These are phyloP conservation scores for Lentinus tigrinus DNA, from an alignment of 768 basidiomycete species.

Conservation along the genomic window DNA sequence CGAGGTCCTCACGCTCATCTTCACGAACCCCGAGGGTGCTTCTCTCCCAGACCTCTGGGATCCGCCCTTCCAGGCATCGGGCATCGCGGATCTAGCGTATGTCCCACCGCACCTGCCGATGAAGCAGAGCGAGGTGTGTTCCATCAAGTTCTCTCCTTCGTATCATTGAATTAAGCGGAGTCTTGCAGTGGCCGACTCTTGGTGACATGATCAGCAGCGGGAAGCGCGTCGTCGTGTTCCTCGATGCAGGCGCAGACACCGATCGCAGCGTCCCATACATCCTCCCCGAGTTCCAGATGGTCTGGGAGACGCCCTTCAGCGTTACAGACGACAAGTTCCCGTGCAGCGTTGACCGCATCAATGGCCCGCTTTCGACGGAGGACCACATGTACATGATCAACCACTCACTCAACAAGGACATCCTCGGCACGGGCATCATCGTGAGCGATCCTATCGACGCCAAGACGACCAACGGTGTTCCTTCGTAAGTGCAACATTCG, in stretches of 20 bases:
- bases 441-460: slow-evolving; percentile 29
- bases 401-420: slow-evolving; percentile 51
- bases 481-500: no score
- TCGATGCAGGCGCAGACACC: slow-evolving; percentile 47
- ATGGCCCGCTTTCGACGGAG: slow-evolving; percentile 43
- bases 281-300: slow-evolving; percentile 57
- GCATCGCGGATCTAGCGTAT: slow-evolving; percentile 42
- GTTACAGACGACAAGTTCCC: slow-evolving; percentile 50
- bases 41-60: slow-evolving; percentile 49
- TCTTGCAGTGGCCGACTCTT: slow-evolving; percentile 58
- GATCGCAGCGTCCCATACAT: slow-evolving; percentile 44
- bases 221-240: slow-evolving; percentile 60
- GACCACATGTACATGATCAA: slow-evolving; percentile 63
- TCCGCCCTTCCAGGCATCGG: slow-evolving; percentile 50
- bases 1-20: slow-evolving; percentile 63
- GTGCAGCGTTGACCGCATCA: slow-evolving; percentile 51
- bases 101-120: slow-evolving; percentile 41
- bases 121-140: slow-evolving; percentile 23
- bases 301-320: slow-evolving; percentile 60
- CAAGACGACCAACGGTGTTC: slow-evolving; percentile 29
- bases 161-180: background rate
- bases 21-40: slow-evolving; percentile 63
- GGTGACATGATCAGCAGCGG: slow-evolving; percentile 60
- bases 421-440: slow-evolving; percentile 27
- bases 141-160: background rate